phyloP scores from a whole-genome alignment of 768 basidiomycete species.

The Infundibulicybe gibba region DNA sequence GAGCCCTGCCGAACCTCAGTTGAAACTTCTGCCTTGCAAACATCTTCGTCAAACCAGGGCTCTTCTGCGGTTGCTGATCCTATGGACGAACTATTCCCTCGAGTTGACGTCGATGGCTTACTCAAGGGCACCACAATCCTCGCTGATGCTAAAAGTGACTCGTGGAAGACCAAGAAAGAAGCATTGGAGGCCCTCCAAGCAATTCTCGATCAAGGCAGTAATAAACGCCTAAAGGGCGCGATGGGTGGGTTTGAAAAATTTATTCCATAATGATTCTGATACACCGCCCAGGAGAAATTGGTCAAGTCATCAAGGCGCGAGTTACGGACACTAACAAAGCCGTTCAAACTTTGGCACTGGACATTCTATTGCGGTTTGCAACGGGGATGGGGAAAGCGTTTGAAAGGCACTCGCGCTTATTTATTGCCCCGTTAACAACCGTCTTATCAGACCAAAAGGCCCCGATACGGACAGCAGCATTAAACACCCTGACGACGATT shows the following conservation, averaged over 20 bases:
- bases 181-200: conserved; percentile 82
- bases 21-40: conserved; percentile 59
- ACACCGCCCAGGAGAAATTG: conserved; percentile 76
- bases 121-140: conserved; percentile 82
- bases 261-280: conserved; percentile 3
- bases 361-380: conserved; percentile 87
- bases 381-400: conserved; percentile 95
- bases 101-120: conserved; percentile 87
- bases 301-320: conserved; percentile 81
- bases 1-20: conserved; percentile 74
- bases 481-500: conserved; percentile 79
- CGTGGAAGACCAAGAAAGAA: conserved; percentile 97
- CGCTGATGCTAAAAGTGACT: conserved; percentile 83
- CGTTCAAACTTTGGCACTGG: conserved; percentile 86
- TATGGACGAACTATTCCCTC: conserved; percentile 91
- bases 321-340: conserved; percentile 92
- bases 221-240: conserved; percentile 85
- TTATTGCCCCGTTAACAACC: conserved; percentile 71
- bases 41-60: conserved; percentile 38
- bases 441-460: conserved; percentile 94
- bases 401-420: conserved; percentile 81
- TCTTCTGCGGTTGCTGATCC: conserved; percentile 52
- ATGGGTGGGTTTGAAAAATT: conserved; percentile 59
- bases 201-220: conserved; percentile 84
- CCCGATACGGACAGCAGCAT: conserved; percentile 72